phyloP scores from a whole-genome alignment of 345 rosid genomes.

The Citrus medica region DNA sequence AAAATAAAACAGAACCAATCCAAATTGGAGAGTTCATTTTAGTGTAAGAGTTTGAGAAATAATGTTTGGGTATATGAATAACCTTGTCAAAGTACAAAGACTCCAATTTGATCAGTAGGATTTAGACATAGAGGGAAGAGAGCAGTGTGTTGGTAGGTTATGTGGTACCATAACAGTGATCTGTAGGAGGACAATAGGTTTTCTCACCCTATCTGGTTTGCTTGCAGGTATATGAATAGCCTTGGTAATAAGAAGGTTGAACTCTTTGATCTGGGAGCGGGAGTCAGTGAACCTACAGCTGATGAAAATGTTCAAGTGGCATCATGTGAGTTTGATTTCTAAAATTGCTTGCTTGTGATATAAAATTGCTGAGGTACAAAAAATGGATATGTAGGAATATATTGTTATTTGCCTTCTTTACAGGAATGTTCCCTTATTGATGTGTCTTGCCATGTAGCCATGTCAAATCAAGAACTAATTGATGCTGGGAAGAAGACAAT shows the following conservation, averaged over 20 bases:
- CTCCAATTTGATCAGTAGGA: neutral
- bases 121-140: neutral
- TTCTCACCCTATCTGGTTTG: constrained; percentile 11
- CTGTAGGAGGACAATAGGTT: neutral
- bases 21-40: neutral
- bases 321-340: constrained; percentile 51
- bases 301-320: constrained; percentile 91
- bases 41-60: neutral
- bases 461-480: constrained; percentile 92
- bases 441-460: constrained; percentile 40
- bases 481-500: constrained; percentile 74
- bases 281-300: constrained; percentile 80
- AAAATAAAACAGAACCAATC: neutral
- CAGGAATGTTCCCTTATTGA: neutral
- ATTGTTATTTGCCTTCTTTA: neutral
- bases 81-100: neutral
- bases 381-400: neutral
- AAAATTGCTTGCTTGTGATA: neutral
- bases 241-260: constrained; percentile 92
- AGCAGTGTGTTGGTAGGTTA: neutral
- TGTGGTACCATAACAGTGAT: neutral
- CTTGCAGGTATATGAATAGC: constrained; percentile 75
- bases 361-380: neutral
- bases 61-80: neutral
- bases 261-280: constrained; percentile 91